Base-by-base conservation (phyloP, 2,329 filamentous ascomycete genomes). In the Bipolaris bicolor region DNA sequence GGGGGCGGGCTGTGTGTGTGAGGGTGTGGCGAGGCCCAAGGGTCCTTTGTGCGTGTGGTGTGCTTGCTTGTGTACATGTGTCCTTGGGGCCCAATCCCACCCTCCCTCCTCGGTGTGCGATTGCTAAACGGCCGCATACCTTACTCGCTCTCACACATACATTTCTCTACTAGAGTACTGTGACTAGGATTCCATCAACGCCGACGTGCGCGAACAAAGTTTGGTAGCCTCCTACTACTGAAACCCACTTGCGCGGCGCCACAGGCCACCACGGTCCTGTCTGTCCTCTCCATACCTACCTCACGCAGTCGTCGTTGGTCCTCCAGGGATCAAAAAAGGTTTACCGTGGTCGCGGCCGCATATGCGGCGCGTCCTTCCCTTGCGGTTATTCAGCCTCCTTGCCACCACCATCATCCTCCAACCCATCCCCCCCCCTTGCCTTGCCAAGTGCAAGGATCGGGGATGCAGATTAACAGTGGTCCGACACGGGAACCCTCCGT, bases 281-380 rank as follows among this genome's bases (percentile, higher is more conserved):
- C n/a, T 39, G 26, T n/a, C 10, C 24, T 44, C 41, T 22, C 22
- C 29, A 29, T 13, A 36, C 15, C 11, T 26, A 43, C 40, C 40
- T n/a, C 20, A 43, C 15, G 20, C 11, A 7, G 26, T 29, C 26
- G 26, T 26, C 13, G 11, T 31, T 45, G 22, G n/a, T 16, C n/a
- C 13, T 18, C 43, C 39, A 46, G 20, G 31, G 33, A 48, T 24
- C 7, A 26, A 48, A 48, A 13, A 37, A 48, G 18, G 31, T 45
- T 45, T 29, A 26, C 31, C 44, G 16, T 36, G 9, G 18, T 37
- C 20, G 58, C 58, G 58, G 55, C 55, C 55, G 57, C 50, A 41
- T 50, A 64, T 67, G 63, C 62, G 65, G 65, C 65, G 66, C 62
- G 58, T 48, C 52, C 46, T 59, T 59, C 60, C 57, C 53, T 57